Base-by-base conservation (phyloP, 2,329 filamentous ascomycete species). In the Venturia effusa region DNA sequence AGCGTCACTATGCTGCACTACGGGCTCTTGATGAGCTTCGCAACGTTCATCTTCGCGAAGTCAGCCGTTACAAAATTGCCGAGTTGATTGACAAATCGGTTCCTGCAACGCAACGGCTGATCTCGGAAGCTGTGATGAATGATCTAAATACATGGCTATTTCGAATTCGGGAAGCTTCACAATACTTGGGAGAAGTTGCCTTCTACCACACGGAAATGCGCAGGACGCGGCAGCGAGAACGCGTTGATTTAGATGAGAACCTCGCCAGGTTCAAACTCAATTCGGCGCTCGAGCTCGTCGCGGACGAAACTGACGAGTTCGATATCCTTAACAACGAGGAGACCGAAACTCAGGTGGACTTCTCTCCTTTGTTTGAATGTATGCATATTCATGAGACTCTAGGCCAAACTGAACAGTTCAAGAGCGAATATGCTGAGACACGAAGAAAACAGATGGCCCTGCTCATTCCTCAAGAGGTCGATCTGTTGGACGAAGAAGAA, bases 71-170 rank as follows among this genome's bases (percentile, higher is more conserved):
- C 76, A 93, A 92, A 71, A 88, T 99, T 67, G 94, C 94, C 39
- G 91, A 95, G 72, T 85, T 96, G 79, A 97, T 99, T 68, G 93
- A 97, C 74, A 92, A 91, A 69, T 97, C 93, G 0, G 93, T 97
- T 39, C 94, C 94, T 1, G 87, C 90, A 3, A 97, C 92, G 0
- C 92, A 96, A 71, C 92, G 90, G 71, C 86, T 90, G 61, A 97
- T 99, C 64, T 93, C 93, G 4, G 93, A 97, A 75, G 92, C 92
- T 17, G 94, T 99, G 68, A 97, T 97, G 91, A 89, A 85, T 1
- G 94, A 99, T 75, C 78, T 99, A 64, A 97, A 97, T 72, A 97
- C 92, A 0, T 99, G 94, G 94, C 81, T 99, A 11, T 99, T 89
- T 71, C 87, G 90, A 27, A 96, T 99, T 67, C 87, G 94, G 70